phyloP scores from a whole-genome alignment of 768 basidiomycete species.

The Pleurotus tuber-regium region DNA sequence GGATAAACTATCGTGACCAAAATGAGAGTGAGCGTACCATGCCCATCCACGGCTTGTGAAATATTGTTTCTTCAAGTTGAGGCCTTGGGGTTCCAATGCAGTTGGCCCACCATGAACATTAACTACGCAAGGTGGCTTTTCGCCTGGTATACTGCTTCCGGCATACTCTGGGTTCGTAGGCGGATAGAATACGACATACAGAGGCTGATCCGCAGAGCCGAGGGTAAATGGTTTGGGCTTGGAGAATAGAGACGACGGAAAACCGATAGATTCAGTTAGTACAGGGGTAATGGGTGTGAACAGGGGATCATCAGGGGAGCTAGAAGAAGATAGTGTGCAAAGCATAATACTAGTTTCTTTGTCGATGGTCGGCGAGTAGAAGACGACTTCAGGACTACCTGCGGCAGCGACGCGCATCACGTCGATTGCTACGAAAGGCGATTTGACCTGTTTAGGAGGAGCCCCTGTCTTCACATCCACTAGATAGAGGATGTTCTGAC shows the following conservation, averaged over 20 bases:
- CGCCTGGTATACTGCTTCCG: constrained; percentile 42
- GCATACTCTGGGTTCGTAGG: constrained; percentile 63
- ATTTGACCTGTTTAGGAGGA: constrained; percentile 31
- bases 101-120: constrained; percentile 77
- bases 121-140: constrained; percentile 68
- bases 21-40: constrained; percentile 42
- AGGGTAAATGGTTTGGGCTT: constrained; percentile 43
- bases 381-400: constrained; percentile 31
- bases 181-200: constrained; percentile 65
- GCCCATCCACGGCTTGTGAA: constrained; percentile 72
- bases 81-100: constrained; percentile 36
- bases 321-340: constrained; percentile 24
- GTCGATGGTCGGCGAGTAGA: constrained; percentile 42
- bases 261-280: constrained; percentile 12
- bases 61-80: constrained; percentile 57
- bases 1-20: not conserved
- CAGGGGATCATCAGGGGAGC: constrained; percentile 17
- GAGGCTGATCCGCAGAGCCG: constrained; percentile 35
- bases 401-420: constrained; percentile 32
- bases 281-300: constrained; percentile 11
- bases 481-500: constrained; percentile 36
- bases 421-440: constrained; percentile 40
- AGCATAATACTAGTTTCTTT: constrained; percentile 35
- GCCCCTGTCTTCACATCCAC: constrained; percentile 30
- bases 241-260: constrained; percentile 40